These are phyloP conservation scores for Backusella luteola DNA, from an alignment of 192 early-diverging fungal genomes.

Conservation along the genomic window DNA sequence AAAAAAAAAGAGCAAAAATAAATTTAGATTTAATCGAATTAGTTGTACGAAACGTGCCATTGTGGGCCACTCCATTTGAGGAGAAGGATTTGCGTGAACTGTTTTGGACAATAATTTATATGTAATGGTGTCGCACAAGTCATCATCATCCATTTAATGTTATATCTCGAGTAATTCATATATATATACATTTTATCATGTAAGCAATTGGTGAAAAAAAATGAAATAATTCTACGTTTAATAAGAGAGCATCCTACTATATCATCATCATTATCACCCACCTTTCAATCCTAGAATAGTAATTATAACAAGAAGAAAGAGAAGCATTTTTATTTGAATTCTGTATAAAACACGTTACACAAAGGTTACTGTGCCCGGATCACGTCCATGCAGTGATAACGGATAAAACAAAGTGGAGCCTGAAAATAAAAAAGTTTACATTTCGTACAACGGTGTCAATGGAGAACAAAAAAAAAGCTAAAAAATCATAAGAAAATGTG, in stretches of 20 bases:
- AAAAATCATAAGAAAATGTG: neutral
- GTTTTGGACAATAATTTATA: neutral
- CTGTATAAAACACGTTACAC: neutral
- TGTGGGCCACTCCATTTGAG: conserved; percentile 74
- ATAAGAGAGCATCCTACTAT: no score
- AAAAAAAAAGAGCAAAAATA: neutral
- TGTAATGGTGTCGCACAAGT: neutral
- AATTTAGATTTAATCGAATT: conserved; percentile 1
- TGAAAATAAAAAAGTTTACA: neutral
- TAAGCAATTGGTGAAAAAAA: neutral
- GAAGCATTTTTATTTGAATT: neutral
- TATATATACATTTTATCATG: neutral
- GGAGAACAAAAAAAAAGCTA: neutral
- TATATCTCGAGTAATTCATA: no score
- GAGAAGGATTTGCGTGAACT: conserved; percentile 80
- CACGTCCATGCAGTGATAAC: neutral
- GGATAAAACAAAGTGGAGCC: neutral
- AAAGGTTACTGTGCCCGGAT: neutral
- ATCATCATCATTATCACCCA: no score
- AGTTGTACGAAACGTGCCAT: conserved; percentile 94
- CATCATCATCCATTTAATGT: neutral
- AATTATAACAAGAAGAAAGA: no score
- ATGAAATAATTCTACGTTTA: neutral
- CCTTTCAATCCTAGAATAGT: no score
- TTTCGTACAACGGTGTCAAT: neutral